A percentile compares a stretch with the other conserved stretches of the same genome.
phyloP scores from a whole-genome alignment of 1,284 basidiomycete species.

The Austroboletus novae-zelandiae region DNA sequence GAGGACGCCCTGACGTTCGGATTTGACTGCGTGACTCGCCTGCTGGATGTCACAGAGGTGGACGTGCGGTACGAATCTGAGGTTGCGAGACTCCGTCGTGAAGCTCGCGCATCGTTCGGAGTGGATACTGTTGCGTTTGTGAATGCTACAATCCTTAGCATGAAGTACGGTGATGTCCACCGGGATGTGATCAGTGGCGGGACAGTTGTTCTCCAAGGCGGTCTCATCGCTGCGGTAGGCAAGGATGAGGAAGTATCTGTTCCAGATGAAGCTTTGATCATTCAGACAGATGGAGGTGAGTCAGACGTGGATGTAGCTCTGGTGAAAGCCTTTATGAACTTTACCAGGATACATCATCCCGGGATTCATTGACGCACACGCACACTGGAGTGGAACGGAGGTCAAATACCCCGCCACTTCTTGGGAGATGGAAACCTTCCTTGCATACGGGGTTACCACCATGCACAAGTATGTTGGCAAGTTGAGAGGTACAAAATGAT shows the following conservation, averaged over 20 bases:
- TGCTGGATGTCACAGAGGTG: slow-evolving; percentile 56
- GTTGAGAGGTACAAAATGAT: background rate
- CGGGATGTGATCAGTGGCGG: slow-evolving; percentile 51
- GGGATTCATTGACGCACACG: slow-evolving; percentile 73
- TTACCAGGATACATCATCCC: slow-evolving; percentile 59
- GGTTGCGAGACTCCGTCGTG: slow-evolving; percentile 52
- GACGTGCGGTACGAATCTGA: slow-evolving; percentile 59
- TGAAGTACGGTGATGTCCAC: slow-evolving; percentile 41
- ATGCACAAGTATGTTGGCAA: slow-evolving; percentile 59
- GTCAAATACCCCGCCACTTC: slow-evolving; percentile 57
- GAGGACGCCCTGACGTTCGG: slow-evolving; percentile 54
- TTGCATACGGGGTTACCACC: slow-evolving; percentile 75
- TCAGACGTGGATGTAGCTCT: background rate
- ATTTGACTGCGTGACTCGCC: slow-evolving; percentile 52
- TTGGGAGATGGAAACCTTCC: slow-evolving; percentile 73
- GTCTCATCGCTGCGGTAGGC: slow-evolving; percentile 54
- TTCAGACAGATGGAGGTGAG: slow-evolving; percentile 62
- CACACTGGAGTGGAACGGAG: slow-evolving; percentile 61
- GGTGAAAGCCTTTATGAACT: slow-evolving; percentile 1
- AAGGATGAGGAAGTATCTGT: slow-evolving; percentile 34
- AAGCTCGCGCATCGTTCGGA: slow-evolving; percentile 39
- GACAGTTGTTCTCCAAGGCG: slow-evolving; percentile 49
- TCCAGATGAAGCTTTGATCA: slow-evolving; percentile 45
- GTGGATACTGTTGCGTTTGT: slow-evolving; percentile 53
- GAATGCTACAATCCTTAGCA: slow-evolving; percentile 67